Evolutionary conservation across 495 filamentous ascomycete genomes (phyloP).

Genomic region (Podospora comata): DNA sequence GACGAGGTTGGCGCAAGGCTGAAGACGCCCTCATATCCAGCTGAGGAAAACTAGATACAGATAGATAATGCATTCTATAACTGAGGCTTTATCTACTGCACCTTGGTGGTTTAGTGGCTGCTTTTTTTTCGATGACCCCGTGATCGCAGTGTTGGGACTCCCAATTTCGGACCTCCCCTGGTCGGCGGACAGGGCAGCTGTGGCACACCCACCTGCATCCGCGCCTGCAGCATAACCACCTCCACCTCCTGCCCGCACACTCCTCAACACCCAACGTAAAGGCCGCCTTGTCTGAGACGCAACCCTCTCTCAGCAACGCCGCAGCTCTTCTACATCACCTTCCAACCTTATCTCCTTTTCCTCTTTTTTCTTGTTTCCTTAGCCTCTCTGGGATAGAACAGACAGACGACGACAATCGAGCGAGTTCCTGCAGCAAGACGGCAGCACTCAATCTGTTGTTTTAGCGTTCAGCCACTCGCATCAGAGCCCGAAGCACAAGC

Average conservation of each 20-base stretch:
- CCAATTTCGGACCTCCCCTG: neutral
- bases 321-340: slow-evolving; percentile 8
- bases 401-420: neutral
- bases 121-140: neutral
- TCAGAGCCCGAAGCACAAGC: neutral
- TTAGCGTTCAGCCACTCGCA: neutral
- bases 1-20: neutral
- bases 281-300: slow-evolving; percentile 17
- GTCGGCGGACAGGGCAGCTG: neutral
- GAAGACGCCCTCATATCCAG: neutral
- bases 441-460: neutral
- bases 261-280: slow-evolving; percentile 6
- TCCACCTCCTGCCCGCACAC: neutral
- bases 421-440: neutral
- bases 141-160: neutral
- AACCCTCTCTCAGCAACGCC: slow-evolving; percentile 13
- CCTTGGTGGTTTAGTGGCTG: neutral
- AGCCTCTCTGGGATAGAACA: neutral
- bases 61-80: neutral
- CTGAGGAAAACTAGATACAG: neutral
- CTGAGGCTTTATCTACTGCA: neutral
- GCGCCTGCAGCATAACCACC: neutral
- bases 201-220: slow-evolving; percentile 6
- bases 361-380: neutral
- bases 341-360: neutral